Evolutionary conservation across 1,139 yeast genomes (phyloP), one percentile per base, ranked within the genome.

Genomic region (Martiniozyma asiatica): DNA sequence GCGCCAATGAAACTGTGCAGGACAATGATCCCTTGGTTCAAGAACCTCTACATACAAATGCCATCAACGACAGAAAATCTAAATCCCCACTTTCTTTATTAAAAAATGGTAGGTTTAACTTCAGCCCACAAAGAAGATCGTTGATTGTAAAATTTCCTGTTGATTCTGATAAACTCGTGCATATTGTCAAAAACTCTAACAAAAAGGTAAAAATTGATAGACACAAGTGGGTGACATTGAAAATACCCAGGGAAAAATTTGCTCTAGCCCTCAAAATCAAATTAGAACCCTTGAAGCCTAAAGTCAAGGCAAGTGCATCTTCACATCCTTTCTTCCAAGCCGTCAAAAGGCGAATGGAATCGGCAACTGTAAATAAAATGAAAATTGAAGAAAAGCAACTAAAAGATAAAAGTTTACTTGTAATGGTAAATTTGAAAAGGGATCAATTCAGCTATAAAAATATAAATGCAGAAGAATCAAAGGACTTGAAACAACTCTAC

Each of bases 271-370:
- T n/a, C n/a, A n/a, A 22, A 16, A 15, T 8, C 25, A 20, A 13
- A 17, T 29, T 9, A 21, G 11, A 7, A 19, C 14, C 2, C 23
- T 23, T n/a, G 6, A 32, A 31, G n/a, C 32, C 33, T 2, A 36
- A 29, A 26, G 19, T 34, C 4, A 29, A 35, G 22, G 28, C 35
- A 8, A 24, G 20, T 6, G n/a, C 27, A 8, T 30, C 35, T 1
- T 19, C 35, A 8, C 41, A 38, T 29, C 41, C 41, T 6, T 38
- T 38, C 14, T 38, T 38, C 16, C 22, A 34, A 18, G 33, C 32
- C 14, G 15, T 36, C 8, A 22, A 20, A 22, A 11, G 26, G 11
- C 25, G 27, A 14, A n/a, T 37, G 20, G 18, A 30, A 12, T 11
- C 14, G 12, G 20, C 20, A 17, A n/a, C 15, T 5, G 14, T 13